A percentile compares a stretch with the other conserved stretches of the same genome.
Conservation (phyloP, 2,329 filamentous ascomycete species). For the Exophiala calicioides region DNA sequence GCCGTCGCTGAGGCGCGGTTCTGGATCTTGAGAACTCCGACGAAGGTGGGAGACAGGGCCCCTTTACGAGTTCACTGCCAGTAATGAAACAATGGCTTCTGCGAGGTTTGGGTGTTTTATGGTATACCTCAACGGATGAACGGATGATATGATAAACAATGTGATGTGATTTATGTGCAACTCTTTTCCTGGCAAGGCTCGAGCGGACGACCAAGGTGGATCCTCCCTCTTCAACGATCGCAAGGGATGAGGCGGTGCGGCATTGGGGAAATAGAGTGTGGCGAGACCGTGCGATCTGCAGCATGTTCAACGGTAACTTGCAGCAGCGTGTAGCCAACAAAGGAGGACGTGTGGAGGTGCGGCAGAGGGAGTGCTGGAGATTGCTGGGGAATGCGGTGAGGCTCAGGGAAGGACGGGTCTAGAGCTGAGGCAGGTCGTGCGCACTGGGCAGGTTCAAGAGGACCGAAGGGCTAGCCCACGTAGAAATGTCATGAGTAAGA, state of each 20-base stretch:
- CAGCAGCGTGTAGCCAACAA: too few relatives aligned
- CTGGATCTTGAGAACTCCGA: neutral
- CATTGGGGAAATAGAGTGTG: slow-evolving; percentile 18
- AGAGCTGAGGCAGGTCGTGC: too few relatives aligned
- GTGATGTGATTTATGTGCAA: neutral
- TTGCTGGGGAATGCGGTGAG: too few relatives aligned
- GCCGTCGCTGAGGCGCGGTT: slow-evolving; percentile 1
- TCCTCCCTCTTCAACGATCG: neutral
- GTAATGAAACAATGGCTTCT: neutral
- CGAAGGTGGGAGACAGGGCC: neutral
- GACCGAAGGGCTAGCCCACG: too few relatives aligned
- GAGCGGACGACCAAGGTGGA: too few relatives aligned
- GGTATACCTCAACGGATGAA: too few relatives aligned
- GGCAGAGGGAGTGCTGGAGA: too few relatives aligned
- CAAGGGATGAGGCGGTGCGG: neutral
- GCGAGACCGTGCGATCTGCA: slow-evolving; percentile 5
- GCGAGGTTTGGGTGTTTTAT: neutral
- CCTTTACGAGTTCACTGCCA: neutral
- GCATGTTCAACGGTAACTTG: neutral
- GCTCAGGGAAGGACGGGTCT: too few relatives aligned
- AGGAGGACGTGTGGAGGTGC: too few relatives aligned
- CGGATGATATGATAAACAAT: neutral
- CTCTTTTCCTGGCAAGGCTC: neutral
- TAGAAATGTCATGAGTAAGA: too few relatives aligned
- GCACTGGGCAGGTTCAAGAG: too few relatives aligned